These are phyloP conservation scores for Climacium dendroides DNA, from an alignment of 225 moss, liverwort and hornwort genomes.

Conservation along the genomic window DNA sequence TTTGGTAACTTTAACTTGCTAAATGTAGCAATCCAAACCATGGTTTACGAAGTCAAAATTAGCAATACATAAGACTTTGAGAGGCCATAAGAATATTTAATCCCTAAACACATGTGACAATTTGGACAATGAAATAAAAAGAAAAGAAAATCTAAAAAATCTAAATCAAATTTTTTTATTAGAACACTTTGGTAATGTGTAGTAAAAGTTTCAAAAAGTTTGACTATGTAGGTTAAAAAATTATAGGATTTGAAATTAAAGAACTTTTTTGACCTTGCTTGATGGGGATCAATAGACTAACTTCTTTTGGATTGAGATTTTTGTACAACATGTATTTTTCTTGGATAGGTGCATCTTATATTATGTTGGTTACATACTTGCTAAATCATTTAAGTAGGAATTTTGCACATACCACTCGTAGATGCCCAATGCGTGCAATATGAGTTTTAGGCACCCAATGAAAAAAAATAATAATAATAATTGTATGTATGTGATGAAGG, in stretches of 20 bases:
- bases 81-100: too few species aligned
- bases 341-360: not conserved
- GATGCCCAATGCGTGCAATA: rapidly evolving
- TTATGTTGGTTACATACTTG: not conserved
- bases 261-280: not conserved
- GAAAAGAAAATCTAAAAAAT: too few species aligned
- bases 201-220: too few species aligned
- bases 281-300: not conserved
- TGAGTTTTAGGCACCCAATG: too few species aligned
- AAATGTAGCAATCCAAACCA: not conserved
- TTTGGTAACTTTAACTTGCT: rapidly evolving
- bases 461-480: too few species aligned
- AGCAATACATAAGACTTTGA: not conserved
- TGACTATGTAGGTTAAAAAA: not conserved
- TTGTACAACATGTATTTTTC: not conserved
- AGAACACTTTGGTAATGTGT: not conserved
- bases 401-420: not conserved
- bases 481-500: too few species aligned
- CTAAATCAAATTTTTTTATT: not conserved
- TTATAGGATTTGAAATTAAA: too few species aligned
- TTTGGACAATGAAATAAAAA: not conserved
- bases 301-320: not conserved
- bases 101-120: rapidly evolving
- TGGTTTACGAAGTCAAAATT: not conserved
- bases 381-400: not conserved